phyloP scores from a whole-genome alignment of 1,284 basidiomycete species.

The Ganoderma lingzhi region DNA sequence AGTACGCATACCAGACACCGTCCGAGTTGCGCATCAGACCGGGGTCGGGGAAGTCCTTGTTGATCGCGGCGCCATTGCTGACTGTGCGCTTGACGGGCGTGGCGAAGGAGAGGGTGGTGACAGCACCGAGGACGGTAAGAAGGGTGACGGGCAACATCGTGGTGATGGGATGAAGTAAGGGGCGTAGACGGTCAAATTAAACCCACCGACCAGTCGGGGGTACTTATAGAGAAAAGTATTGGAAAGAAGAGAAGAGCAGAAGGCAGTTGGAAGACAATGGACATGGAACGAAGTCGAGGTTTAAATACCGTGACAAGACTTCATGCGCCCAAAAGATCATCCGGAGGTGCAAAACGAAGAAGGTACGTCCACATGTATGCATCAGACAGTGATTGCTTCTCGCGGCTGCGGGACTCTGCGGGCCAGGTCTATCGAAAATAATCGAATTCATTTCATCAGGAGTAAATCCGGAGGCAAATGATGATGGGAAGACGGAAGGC shows the following conservation, averaged over 20 bases:
- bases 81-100: not conserved
- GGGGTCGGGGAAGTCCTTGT: slow-evolving; percentile 18
- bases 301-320: not conserved
- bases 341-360: not conserved
- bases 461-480: not conserved
- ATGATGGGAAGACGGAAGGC: not conserved
- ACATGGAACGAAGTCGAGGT: not conserved
- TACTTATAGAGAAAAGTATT: not conserved
- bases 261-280: not conserved
- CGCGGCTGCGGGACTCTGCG: not conserved
- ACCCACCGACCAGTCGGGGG: not conserved
- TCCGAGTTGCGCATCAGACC: slow-evolving; percentile 17
- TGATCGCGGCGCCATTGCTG: slow-evolving; percentile 14
- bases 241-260: not conserved
- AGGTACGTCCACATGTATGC: not conserved
- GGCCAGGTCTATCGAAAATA: not conserved
- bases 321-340: not conserved
- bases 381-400: not conserved
- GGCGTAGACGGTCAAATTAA: not conserved
- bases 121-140: not conserved
- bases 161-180: too few relatives aligned
- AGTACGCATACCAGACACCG: slow-evolving; percentile 18
- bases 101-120: not conserved
- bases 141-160: not conserved
- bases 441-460: not conserved